Evolutionary conservation across 176 grass and related monocot species (phyloP), one percentile per base, ranked within the genome.

Genomic region (Avena sativa): DNA sequence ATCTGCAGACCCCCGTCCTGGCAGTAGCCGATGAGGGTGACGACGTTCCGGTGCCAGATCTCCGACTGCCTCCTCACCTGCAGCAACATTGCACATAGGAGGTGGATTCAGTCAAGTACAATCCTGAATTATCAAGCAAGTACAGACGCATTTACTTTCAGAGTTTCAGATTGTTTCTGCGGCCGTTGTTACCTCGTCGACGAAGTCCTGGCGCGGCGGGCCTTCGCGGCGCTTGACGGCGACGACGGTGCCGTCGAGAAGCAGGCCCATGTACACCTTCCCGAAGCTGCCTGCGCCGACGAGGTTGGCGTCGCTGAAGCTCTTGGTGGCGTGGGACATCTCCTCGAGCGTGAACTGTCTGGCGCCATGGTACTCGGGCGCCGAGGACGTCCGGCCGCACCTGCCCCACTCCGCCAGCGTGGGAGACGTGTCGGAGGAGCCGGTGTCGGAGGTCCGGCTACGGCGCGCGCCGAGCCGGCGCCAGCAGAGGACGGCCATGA

Each of bases 221-320:
- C 71, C 81, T 34, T 19, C 69, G 71, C 90, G 91, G 76, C 86
- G 92, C 88, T 98, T 98, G 85, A 98, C 56, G 53, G 93, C 96
- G 48, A 98, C 96, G 83, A 98, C 88, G 8, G 93, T 95, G 69
- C 96, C 96, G 47, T 98, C 96, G 59, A 95, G 88, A 56, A 98
- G 96, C 36, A 98, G 86, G 13, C 96, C 96, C 86, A 95, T 98
- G 86, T 98, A 98, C 0, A 98, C 92, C 2, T 82, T 50, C 0
- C 96, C 96, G 79, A 98, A 98, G 59, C 90, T 91, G n/a, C 96
- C 96, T 10, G 86, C 79, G 63, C 96, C 93, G 17, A 98, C 88
- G 55, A 98, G 83, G 91, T 95, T 98, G 89, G 80, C 82, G 15
- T 92, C 90, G 66, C 87, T 78, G 87, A 98, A 98, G 87, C 61